Percentiles rank a stretch among this genome's conserved stretches.
Evolutionary conservation across 148 eudicot species (phyloP).

Genomic region (Nyssa sinensis): DNA sequence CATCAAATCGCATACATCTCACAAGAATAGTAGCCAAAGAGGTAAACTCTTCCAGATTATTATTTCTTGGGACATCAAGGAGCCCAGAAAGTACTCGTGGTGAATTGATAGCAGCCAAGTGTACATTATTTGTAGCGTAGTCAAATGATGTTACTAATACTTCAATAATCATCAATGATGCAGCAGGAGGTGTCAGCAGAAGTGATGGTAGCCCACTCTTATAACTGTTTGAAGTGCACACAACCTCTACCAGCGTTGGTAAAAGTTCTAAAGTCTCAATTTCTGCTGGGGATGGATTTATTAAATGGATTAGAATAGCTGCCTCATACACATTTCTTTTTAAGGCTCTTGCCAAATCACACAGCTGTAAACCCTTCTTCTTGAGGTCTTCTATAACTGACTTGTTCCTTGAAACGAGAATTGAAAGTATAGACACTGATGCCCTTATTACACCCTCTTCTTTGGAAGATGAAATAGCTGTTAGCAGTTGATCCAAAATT

Average conservation of each 20-base stretch:
- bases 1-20: slow-evolving; percentile 48
- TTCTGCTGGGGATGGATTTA: slow-evolving; percentile 52
- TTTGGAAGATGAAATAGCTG: slow-evolving; percentile 45
- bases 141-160: slow-evolving; percentile 53
- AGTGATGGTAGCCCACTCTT: slow-evolving; percentile 27
- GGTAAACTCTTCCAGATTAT: slow-evolving; percentile 37
- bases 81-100: slow-evolving; percentile 47
- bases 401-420: slow-evolving; percentile 33
- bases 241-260: slow-evolving; percentile 42
- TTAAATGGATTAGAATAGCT: slow-evolving; percentile 42
- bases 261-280: slow-evolving; percentile 47
- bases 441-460: slow-evolving; percentile 44
- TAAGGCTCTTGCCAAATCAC: slow-evolving; percentile 49
- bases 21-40: slow-evolving; percentile 51
- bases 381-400: slow-evolving; percentile 40
- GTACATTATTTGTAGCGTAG: slow-evolving; percentile 39
- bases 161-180: slow-evolving; percentile 54
- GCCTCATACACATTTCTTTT: slow-evolving; percentile 52
- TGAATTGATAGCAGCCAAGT: slow-evolving; percentile 46
- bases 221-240: slow-evolving; percentile 39
- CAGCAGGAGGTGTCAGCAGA: slow-evolving; percentile 41
- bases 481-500: slow-evolving; percentile 49
- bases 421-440: slow-evolving; percentile 47
- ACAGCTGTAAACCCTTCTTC: slow-evolving; percentile 45
- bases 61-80: slow-evolving; percentile 40